phyloP scores from a whole-genome alignment of 2,329 filamentous ascomycete species.

The Colletotrichum limetticola region DNA sequence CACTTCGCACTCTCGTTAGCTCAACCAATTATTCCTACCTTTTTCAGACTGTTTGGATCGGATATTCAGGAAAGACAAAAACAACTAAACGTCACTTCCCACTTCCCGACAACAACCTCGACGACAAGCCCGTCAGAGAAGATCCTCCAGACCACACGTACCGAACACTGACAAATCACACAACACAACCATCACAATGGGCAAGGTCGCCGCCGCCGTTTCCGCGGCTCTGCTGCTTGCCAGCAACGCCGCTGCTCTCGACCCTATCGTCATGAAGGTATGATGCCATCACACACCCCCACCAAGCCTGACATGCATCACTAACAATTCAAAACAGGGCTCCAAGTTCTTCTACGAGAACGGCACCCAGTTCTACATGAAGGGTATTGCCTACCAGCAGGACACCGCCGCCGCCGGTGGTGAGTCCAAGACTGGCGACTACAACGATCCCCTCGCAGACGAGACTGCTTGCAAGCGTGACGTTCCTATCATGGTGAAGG shows the following conservation, averaged over 20 bases:
- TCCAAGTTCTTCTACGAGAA: constrained; percentile 92
- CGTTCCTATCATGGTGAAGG: constrained; percentile 80
- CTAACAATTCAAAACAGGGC: constrained; percentile 58
- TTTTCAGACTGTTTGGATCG: neutral
- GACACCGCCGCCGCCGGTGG: constrained; percentile 70
- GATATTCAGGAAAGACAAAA: neutral
- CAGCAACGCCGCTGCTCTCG: constrained; percentile 55
- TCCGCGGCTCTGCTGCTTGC: constrained; percentile 54
- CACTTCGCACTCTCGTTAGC: constrained; percentile 36
- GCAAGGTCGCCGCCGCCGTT: constrained; percentile 36
- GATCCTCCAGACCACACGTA: neutral
- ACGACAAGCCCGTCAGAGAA: neutral
- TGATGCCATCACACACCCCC: constrained; percentile 37
- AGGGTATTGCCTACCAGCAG: constrained; percentile 95
- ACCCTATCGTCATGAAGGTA: constrained; percentile 78
- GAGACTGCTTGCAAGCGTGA: constrained; percentile 80
- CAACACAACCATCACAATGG: constrained; percentile 22
- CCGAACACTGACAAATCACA: neutral
- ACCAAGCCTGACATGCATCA: neutral
- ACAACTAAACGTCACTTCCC: neutral
- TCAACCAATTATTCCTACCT: constrained; percentile 26
- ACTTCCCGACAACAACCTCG: neutral
- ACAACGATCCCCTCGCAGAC: constrained; percentile 86
- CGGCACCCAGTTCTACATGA: constrained; percentile 78
- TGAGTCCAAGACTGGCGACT: constrained; percentile 63